These are phyloP conservation scores for Tetragonia tetragonoides DNA, from an alignment of 148 eudicot genomes.

Conservation along the genomic window DNA sequence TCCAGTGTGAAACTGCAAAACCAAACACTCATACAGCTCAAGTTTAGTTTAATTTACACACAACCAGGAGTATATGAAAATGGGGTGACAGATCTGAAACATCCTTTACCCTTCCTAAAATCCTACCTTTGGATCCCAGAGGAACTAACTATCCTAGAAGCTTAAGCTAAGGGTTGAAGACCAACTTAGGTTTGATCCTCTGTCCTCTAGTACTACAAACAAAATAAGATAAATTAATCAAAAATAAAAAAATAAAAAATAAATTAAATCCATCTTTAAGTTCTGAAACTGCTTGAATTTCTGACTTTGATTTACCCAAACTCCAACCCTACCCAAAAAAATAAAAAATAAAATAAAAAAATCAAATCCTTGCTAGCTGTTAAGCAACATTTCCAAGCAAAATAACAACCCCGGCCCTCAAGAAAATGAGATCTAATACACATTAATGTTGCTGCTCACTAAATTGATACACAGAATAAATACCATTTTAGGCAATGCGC, in stretches of 20 bases:
- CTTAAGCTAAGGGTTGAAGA: not conserved
- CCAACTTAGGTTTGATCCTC: not conserved
- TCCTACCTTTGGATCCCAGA: not conserved
- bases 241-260: not conserved
- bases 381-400: too few relatives aligned
- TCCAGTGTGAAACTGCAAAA: too few relatives aligned
- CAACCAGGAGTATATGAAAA: not conserved
- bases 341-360: too few relatives aligned
- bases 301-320: too few relatives aligned
- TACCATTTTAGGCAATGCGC: not conserved
- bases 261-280: not conserved
- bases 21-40: not conserved
- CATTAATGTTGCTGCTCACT: not conserved
- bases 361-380: too few relatives aligned
- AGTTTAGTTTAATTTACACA: not conserved
- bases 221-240: not conserved
- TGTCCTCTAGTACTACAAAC: not conserved
- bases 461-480: not conserved
- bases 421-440: not conserved
- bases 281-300: too few relatives aligned
- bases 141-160: not conserved
- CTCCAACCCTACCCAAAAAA: too few relatives aligned
- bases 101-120: slow-evolving; percentile 6
- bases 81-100: slow-evolving; percentile 4
- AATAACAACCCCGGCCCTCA: not conserved